These are phyloP conservation scores for Trametopsis cervina DNA, from an alignment of 768 basidiomycete species.

Conservation along the genomic window DNA sequence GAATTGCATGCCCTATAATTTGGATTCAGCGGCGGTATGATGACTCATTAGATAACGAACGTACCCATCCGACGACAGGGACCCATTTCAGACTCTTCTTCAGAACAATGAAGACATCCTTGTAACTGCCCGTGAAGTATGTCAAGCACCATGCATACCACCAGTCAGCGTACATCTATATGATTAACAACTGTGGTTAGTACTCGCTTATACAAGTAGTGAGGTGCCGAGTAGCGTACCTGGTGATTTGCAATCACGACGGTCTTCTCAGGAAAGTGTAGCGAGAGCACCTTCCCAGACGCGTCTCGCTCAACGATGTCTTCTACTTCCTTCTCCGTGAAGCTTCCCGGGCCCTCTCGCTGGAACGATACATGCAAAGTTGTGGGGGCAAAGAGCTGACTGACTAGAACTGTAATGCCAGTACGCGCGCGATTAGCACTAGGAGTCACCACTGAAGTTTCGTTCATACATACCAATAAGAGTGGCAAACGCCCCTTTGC, in stretches of 20 bases:
- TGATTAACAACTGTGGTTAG: not conserved
- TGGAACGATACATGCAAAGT: constrained; percentile 69
- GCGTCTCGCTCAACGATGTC: constrained; percentile 48
- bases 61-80: constrained; percentile 85
- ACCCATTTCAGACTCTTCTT: constrained; percentile 87
- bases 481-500: constrained; percentile 76
- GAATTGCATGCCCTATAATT: constrained; percentile 79
- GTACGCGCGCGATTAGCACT: not conserved
- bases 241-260: constrained; percentile 93
- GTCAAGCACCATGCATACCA: constrained; percentile 82
- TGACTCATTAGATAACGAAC: constrained; percentile 15
- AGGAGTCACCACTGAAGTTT: not conserved
- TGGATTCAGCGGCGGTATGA: too few relatives aligned
- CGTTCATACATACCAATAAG: constrained; percentile 50
- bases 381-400: constrained; percentile 79
- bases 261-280: constrained; percentile 72
- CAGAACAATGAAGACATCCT: constrained; percentile 81
- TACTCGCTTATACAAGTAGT: not conserved
- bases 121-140: constrained; percentile 61
- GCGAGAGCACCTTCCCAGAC: constrained; percentile 46
- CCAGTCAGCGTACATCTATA: constrained; percentile 73
- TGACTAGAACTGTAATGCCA: constrained; percentile 57
- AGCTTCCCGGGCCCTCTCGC: constrained; percentile 54
- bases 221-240: constrained; percentile 33
- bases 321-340: constrained; percentile 54